Conservation (phyloP, 2,329 filamentous ascomycete genomes). For the Beauveria sp. region DNA sequence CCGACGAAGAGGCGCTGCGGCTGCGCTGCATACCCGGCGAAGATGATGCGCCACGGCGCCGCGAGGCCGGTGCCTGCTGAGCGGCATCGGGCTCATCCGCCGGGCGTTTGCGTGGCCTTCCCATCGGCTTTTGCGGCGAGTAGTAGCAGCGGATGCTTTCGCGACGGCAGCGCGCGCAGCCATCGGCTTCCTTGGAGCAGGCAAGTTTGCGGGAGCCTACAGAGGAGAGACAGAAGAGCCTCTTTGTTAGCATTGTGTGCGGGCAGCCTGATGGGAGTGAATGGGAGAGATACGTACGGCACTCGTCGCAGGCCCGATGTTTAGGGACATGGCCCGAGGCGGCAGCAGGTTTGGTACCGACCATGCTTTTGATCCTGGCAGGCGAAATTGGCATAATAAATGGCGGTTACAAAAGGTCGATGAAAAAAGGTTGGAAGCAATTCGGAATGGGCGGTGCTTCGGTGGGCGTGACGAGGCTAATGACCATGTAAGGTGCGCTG, state of each 20-base stretch:
- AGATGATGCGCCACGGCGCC: neutral
- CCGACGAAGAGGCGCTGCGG: neutral
- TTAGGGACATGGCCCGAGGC: conserved; percentile 29
- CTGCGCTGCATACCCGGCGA: neutral
- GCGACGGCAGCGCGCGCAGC: conserved; percentile 50
- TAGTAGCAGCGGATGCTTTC: conserved; percentile 54
- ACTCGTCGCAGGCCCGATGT: conserved; percentile 59
- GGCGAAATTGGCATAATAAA: neutral
- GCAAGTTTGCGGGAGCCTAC: conserved; percentile 56
- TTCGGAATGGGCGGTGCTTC: neutral
- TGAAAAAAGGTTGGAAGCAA: neutral
- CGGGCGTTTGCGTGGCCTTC: conserved; percentile 51
- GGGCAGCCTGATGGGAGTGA: neutral
- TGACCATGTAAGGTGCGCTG: neutral
- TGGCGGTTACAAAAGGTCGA: neutral
- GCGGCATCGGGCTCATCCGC: conserved; percentile 18
- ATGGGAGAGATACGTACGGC: conserved; percentile 41
- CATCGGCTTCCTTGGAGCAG: conserved; percentile 54
- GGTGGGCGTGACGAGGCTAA: neutral
- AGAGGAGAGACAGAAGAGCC: neutral
- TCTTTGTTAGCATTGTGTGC: neutral
- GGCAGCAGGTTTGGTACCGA: neutral
- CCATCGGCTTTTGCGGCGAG: conserved; percentile 60
- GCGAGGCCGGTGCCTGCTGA: neutral
- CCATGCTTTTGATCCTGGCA: neutral